phyloP scores from a whole-genome alignment of 2,329 filamentous ascomycete species.

The Thielaviopsis ethacetica region DNA sequence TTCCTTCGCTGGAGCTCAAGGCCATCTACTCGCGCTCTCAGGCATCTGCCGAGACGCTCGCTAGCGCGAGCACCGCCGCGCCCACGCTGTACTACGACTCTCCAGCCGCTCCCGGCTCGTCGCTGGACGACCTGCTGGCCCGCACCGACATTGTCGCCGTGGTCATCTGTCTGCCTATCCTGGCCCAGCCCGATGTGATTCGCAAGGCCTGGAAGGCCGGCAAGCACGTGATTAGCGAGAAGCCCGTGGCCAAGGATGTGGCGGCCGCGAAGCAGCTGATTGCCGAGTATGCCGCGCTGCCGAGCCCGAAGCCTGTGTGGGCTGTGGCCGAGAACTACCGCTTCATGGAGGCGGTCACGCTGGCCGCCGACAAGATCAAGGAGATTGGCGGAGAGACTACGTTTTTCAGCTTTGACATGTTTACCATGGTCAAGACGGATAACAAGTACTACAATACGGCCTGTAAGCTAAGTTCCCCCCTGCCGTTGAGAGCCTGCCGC shows the following conservation, averaged over 20 bases:
- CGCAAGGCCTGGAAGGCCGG: constrained; percentile 42
- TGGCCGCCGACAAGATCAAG: constrained; percentile 21
- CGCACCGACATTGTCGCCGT: constrained; percentile 38
- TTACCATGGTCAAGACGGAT: constrained; percentile 25
- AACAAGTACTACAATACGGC: constrained; percentile 34
- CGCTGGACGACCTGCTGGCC: constrained; percentile 33
- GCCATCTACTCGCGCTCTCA: constrained; percentile 50
- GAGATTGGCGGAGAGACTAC: constrained; percentile 14
- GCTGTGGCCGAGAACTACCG: constrained; percentile 60
- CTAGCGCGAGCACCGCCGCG: background rate
- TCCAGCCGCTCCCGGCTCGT: constrained; percentile 25
- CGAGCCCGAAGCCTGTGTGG: constrained; percentile 25
- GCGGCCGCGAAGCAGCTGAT: constrained; percentile 26
- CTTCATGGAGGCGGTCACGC: constrained; percentile 38
- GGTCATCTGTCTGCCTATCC: constrained; percentile 46
- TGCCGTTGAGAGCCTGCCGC: no score
- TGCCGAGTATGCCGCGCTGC: constrained; percentile 18
- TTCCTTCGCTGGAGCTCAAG: constrained; percentile 35
- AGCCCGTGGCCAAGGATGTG: constrained; percentile 48
- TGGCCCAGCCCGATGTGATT: constrained; percentile 40
- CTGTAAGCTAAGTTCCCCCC: constrained; percentile 17
- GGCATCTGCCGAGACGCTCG: constrained; percentile 30
- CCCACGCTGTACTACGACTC: constrained; percentile 11
- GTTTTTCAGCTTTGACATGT: constrained; percentile 25
- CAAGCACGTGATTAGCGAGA: constrained; percentile 56